Conservation (phyloP, 192 early-diverging fungal genomes). For the Glomus cerebriforme region DNA sequence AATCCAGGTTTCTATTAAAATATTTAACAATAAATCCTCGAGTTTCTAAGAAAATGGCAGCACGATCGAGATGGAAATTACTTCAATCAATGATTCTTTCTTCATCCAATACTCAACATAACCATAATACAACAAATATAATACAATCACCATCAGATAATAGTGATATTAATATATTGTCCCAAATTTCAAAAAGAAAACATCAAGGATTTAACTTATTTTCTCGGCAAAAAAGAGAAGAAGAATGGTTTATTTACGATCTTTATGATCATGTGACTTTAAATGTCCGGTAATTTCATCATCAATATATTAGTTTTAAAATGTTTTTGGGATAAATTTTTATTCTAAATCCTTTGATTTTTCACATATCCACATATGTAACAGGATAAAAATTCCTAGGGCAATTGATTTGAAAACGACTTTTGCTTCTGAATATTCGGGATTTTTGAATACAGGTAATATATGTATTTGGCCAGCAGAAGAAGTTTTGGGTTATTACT, state of each 20-base stretch:
- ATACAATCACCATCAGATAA: not conserved
- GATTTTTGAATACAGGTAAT: constrained; percentile 7
- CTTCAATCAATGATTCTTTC: not conserved
- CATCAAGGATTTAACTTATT: constrained; percentile 15
- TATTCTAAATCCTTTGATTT: not conserved
- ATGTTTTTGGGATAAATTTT: not conserved
- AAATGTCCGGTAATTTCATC: not conserved
- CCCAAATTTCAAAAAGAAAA: not conserved
- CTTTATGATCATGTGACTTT: not conserved
- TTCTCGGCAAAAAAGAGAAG: not conserved
- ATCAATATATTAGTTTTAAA: too few relatives aligned
- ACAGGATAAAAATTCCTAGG: constrained; percentile 3
- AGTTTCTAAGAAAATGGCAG: not conserved
- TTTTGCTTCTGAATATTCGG: constrained; percentile 8
- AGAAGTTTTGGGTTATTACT: constrained; percentile 13
- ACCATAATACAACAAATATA: not conserved
- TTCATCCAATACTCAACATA: not conserved
- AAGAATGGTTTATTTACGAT: not conserved
- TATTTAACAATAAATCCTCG: too few relatives aligned
- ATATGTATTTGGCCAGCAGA: constrained; percentile 18
- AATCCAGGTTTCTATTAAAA: too few relatives aligned
- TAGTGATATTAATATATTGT: not conserved
- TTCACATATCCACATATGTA: not conserved
- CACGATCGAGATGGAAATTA: constrained; percentile 4
- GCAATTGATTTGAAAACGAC: not conserved